A percentile compares a stretch with the other conserved stretches of the same genome.
These are phyloP conservation scores for Furcasterigmium sp. DNA, from an alignment of 2,329 filamentous ascomycete species.

Conservation along the genomic window DNA sequence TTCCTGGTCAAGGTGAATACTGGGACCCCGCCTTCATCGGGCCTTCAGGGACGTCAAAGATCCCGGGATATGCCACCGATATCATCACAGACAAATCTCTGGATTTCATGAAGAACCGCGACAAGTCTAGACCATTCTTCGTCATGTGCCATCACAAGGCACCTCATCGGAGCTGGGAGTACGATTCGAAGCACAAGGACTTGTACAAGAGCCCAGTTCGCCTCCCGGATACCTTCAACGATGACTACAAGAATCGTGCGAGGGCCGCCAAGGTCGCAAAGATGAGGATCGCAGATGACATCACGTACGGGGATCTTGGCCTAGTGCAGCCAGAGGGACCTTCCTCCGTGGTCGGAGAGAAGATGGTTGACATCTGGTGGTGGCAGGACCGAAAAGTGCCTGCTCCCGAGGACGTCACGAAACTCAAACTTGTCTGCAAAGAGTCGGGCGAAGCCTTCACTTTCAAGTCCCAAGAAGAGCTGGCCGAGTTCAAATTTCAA, in stretches of 20 bases:
- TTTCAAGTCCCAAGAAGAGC: conserved; percentile 32
- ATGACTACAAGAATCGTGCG: conserved; percentile 50
- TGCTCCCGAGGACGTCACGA: conserved; percentile 23
- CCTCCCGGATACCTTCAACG: conserved; percentile 45
- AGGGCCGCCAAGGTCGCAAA: conserved; percentile 42
- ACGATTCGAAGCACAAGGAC: conserved; percentile 38
- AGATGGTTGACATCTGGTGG: conserved; percentile 16
- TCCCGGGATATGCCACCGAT: conserved; percentile 42
- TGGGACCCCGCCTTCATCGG: conserved; percentile 45
- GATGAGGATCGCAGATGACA: conserved; percentile 44
- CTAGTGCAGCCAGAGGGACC: conserved; percentile 42
- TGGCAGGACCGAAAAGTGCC: conserved; percentile 32
- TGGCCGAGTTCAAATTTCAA: conserved; percentile 50
- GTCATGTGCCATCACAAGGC: conserved; percentile 54
- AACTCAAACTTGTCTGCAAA: conserved; percentile 34
- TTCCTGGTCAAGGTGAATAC: conserved; percentile 48
- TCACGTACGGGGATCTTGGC: conserved; percentile 46
- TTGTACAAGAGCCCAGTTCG: conserved; percentile 39
- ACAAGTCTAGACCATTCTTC: conserved; percentile 39
- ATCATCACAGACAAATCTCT: conserved; percentile 46
- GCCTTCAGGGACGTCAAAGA: conserved; percentile 20
- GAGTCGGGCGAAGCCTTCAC: conserved; percentile 39
- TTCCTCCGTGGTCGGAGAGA: conserved; percentile 17
- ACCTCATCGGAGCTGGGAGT: conserved; percentile 48
- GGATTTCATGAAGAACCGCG: conserved; percentile 27